Percentiles rank a stretch among this genome's conserved stretches.
Evolutionary conservation across 352 stramenopile genomes (phyloP).

Genomic region (Globisporangium middletonii): DNA sequence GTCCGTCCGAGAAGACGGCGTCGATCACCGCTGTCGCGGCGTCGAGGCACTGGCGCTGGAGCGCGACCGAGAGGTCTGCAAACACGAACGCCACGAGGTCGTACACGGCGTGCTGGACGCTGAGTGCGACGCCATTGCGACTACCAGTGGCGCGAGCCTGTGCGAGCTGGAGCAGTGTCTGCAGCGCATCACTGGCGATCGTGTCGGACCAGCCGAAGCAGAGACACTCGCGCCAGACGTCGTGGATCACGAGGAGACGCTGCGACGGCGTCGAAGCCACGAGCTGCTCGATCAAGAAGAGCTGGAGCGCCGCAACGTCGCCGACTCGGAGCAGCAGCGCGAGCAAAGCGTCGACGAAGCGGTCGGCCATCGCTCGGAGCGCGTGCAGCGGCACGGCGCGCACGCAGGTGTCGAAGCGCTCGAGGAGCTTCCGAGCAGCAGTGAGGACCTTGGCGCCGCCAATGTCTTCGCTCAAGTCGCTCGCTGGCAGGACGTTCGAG

Average conservation of each 20-base stretch:
- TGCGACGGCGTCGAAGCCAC: slow-evolving; percentile 21
- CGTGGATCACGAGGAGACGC: slow-evolving; percentile 41
- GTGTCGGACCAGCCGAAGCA: slow-evolving; percentile 45
- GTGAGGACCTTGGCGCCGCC: slow-evolving; percentile 12
- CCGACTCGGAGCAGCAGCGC: slow-evolving; percentile 19
- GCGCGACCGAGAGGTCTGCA: slow-evolving; percentile 21
- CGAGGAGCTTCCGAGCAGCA: slow-evolving; percentile 26
- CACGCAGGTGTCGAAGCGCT: slow-evolving; percentile 30
- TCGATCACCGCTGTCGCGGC: slow-evolving; percentile 39
- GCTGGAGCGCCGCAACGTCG: slow-evolving; percentile 28
- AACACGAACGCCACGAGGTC: slow-evolving; percentile 45
- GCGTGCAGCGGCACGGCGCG: slow-evolving; percentile 10
- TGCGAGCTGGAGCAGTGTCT: slow-evolving; percentile 28
- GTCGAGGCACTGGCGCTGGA: slow-evolving; percentile 42
- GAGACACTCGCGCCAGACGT: slow-evolving; percentile 52
- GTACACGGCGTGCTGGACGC: slow-evolving; percentile 29
- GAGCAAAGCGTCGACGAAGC: slow-evolving; percentile 44
- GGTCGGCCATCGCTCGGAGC: slow-evolving; percentile 2
- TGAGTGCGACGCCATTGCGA: slow-evolving; percentile 18
- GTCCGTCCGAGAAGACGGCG: slow-evolving; percentile 45
- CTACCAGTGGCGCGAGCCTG: slow-evolving; percentile 12
- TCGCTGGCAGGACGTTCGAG: not conserved
- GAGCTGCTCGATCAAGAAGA: slow-evolving; percentile 47
- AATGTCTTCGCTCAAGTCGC: slow-evolving; percentile 2
- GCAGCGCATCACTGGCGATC: slow-evolving; percentile 19